Evolutionary conservation across 202 grass and related monocot species (phyloP), one percentile per base, ranked within the genome.

Genomic region (Saccharum hybrid): DNA sequence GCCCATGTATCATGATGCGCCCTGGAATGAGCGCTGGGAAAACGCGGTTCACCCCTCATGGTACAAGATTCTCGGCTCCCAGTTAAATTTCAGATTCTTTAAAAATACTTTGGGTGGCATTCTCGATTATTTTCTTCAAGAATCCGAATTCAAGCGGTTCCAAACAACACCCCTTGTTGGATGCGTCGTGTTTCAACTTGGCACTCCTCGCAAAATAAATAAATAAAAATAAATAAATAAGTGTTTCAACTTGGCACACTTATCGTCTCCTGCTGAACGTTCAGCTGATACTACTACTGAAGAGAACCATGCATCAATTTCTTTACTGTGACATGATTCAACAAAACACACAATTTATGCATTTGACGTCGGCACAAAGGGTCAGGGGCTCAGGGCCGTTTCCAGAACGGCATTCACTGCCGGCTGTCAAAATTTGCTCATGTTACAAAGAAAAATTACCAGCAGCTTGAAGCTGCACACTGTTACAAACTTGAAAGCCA

Each of bases 371-470:
- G 31, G 78, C 83, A 86, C 28, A 77, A 61, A 40, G 33, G 41
- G 30, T 2, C 12, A 5, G 26, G 30, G 33, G 41, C 16, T 2
- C 5, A 5, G 26, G 30, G 76, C 41, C 33, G 66, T 78, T 71
- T 87, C 79, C 64, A 79, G 19, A 48, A 30, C 26, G 30, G 56
- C 56, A 33, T 72, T 56, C 31, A 59, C 51, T 60, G 18, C 74
- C 22, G 2, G 54, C 70, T 65, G 51, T 74, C 88, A 90, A 90
- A 86, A 83, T 70, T 83, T 86, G 63, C 52, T 70, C 66, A 80
- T 34, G n/a, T 75, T 86, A 90, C 80, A 83, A 78, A 83, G 33
- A 71, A 71, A 81, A 75, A 2, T 68, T 54, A 43, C 11, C 21
- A 8, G 28, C 66, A 78, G 62, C 33, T 75, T 22, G 16, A 40